Evolutionary conservation across 2,329 filamentous ascomycete genomes (phyloP).

Genomic region (Ophiocordyceps robertsii): DNA sequence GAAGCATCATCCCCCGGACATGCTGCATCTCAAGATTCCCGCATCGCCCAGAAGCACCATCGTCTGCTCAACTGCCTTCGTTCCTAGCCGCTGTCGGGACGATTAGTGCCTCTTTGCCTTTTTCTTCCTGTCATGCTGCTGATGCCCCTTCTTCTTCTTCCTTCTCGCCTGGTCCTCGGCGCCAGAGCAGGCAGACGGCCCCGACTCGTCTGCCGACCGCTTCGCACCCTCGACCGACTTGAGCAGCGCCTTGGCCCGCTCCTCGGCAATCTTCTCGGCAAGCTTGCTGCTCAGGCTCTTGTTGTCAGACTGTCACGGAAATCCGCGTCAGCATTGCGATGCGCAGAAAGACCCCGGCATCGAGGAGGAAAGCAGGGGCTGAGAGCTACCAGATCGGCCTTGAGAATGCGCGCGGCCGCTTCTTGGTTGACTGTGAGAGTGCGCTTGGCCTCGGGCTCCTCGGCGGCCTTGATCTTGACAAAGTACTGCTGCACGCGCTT

Average conservation of each 20-base stretch:
- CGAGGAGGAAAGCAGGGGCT: background rate
- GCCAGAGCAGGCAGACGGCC: conserved; percentile 9
- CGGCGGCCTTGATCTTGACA: conserved; percentile 71
- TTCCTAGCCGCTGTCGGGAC: no score
- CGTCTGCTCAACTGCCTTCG: no score
- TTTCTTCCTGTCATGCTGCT: conserved; percentile 9
- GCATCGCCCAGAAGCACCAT: no score
- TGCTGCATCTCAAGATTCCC: no score
- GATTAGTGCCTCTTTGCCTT: background rate
- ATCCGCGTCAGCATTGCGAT: background rate
- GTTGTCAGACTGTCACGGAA: conserved; percentile 29
- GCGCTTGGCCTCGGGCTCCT: conserved; percentile 45
- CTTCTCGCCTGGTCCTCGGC: conserved; percentile 12
- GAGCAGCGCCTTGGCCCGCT: conserved; percentile 37
- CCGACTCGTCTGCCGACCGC: conserved; percentile 21
- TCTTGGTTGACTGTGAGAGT: conserved; percentile 52
- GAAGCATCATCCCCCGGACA: no score
- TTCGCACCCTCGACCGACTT: conserved; percentile 33
- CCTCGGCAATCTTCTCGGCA: conserved; percentile 41
- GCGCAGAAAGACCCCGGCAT: no score
- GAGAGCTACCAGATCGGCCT: conserved; percentile 57
- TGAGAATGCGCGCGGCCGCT: conserved; percentile 71
- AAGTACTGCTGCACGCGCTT: conserved; percentile 84
- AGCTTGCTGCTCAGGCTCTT: conserved; percentile 37
- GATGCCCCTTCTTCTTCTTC: conserved; percentile 19